Base-by-base conservation (phyloP, 1,139 yeast genomes). In the Saccharomyces uvarum region DNA sequence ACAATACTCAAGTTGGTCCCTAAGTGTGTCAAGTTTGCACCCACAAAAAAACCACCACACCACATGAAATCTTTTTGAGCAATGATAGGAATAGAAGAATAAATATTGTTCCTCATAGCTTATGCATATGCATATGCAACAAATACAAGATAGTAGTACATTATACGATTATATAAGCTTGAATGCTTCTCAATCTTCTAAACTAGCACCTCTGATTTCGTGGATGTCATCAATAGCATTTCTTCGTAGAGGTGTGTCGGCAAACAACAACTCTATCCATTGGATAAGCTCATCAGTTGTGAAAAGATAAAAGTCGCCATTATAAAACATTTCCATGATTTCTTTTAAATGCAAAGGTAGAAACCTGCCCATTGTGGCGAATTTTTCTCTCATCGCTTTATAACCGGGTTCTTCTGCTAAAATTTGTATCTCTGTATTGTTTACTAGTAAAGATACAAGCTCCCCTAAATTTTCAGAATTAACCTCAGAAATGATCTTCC, bases 271-370 rank as follows among this genome's bases (percentile, higher is more conserved):
- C 48, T 71, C 65, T n/a, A 91, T 75, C 64, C 90, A 73, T 8
- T 73, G 67, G 3, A 83, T 75, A 54, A 91, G 72, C 69, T 90
- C 97, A 1, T 76, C 73, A 0, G 95, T 82, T 7, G 80, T 73
- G 56, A 88, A 78, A 62, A 89, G 90, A 58, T 77, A 87, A 57
- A 88, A 81, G 54, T 83, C 86, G 14, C 91, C 95, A 57, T 82
- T 82, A 63, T 84, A 85, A 63, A 85, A 86, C 64, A 81, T 68
- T 31, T 81, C 86, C 77, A 85, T 78, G 51, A 90, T 89, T 48
- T 83, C 86, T 38, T 77, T 82, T 67, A 90, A 72, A 62, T 83
- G 86, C 53, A 75, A 75, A 33, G 75, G 77, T 52, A 86, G 66
- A 47, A 86, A 54, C 47, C 54, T 61, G 14, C 70, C 63, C 9